Evolutionary conservation across 176 grass and related monocot genomes (phyloP), one percentile per base, ranked within the genome.

Genomic region (Triticum dicoccoides): DNA sequence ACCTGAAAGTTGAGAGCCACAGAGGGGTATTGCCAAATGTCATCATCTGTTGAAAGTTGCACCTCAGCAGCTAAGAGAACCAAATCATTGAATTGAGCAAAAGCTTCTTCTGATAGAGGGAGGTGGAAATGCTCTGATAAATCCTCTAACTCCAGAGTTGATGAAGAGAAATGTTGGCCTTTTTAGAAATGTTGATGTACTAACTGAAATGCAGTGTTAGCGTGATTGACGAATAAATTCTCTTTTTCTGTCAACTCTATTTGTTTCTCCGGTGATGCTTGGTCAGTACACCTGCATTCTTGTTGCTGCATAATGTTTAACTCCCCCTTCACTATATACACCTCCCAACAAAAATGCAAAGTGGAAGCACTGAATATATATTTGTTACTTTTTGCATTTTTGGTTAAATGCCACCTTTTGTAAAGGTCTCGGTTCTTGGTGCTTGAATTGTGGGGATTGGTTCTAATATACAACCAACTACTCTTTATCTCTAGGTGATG

Each of bases 401-500:
- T 9, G 3, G 27, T 25, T 79, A 78, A 65, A 13, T 59, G 11
- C 2, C 4, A 65, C 42, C 29, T 17, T 68, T 18, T 9, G 49
- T 82, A n/a, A 44, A 69, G 5, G 11, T 21, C 21, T 44, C 7
- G 17, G 5, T 14, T 62, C 2, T 63, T 65, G 69, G 52, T 87
- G 20, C 54, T 79, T 74, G 3, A 63, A 51, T 51, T 63, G 39
- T 63, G 35, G 17, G n/a, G 14, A 62, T 82, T 74, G 30, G 8
- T 77, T 81, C 34, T 85, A 35, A 85, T 17, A 23, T 58, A 25
- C 8, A 56, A 18, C 37, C 41, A 9, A 8, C 3, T 1, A 1
- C 32, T 86, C 21, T 70, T 83, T 24, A 73, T 65, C 65, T 56
- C 12, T 30, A 98, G 93, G 96, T 85, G 96, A 98, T 65, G 93